Evolutionary conservation across 1,284 basidiomycete genomes (phyloP).

Genomic region (Ceratorhiza oryzae-sativae): DNA sequence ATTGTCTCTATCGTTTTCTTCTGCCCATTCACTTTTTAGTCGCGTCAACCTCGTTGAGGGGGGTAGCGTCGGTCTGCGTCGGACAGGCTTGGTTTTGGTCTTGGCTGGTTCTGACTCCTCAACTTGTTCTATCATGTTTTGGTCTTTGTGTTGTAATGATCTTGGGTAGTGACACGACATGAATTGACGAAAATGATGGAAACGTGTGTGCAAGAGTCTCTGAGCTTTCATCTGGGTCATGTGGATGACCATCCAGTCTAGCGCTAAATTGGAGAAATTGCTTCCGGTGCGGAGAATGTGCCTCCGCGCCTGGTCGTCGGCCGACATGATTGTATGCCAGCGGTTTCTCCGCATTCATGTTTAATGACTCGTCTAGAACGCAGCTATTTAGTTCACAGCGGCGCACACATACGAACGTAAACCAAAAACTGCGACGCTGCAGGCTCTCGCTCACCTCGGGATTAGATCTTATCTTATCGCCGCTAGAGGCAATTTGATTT

Average conservation of each 20-base stretch:
- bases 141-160: slow-evolving; percentile 33
- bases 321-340: slow-evolving; percentile 32
- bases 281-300: slow-evolving; percentile 32
- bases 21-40: slow-evolving; percentile 23
- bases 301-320: slow-evolving; percentile 33
- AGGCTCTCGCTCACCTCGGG: neutral
- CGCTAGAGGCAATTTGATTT: slow-evolving; percentile 10
- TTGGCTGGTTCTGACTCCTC: slow-evolving; percentile 26
- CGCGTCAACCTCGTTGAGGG: slow-evolving; percentile 1
- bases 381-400: neutral
- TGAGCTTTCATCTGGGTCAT: slow-evolving; percentile 1
- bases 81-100: slow-evolving; percentile 24
- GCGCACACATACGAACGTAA: neutral
- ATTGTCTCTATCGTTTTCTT: slow-evolving; percentile 6
- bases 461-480: slow-evolving; percentile 37
- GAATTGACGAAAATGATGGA: slow-evolving; percentile 30
- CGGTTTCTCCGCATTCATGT: slow-evolving; percentile 14
- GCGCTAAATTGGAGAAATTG: neutral
- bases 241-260: neutral
- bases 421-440: neutral
- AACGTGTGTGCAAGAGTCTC: neutral
- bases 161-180: slow-evolving; percentile 12
- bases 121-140: slow-evolving; percentile 23
- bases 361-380: slow-evolving; percentile 21
- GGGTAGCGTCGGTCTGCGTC: slow-evolving; percentile 13